Conservation (phyloP, 1,284 basidiomycete species). For the Fomitopsis schrenkii region DNA sequence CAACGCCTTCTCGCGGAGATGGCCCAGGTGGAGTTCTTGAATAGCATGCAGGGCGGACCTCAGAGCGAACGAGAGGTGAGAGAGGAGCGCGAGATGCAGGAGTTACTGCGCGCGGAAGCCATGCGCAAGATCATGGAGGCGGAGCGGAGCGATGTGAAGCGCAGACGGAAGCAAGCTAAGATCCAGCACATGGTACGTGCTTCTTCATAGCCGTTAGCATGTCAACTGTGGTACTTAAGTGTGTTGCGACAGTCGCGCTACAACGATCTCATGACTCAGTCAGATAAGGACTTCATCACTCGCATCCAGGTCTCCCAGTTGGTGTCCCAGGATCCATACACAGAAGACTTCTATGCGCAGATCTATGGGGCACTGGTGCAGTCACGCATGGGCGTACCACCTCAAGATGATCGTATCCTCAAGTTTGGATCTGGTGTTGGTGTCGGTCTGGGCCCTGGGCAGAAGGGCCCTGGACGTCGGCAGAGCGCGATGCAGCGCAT, state of each 20-base stretch:
- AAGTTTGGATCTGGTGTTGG: constrained; percentile 81
- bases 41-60: constrained; percentile 52
- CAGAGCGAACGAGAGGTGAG: constrained; percentile 18
- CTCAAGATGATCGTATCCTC: constrained; percentile 70
- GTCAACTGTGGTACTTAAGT: background rate
- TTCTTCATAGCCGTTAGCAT: background rate
- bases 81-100: constrained; percentile 49
- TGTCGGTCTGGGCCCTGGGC: constrained; percentile 73
- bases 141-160: constrained; percentile 80
- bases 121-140: constrained; percentile 86
- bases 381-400: constrained; percentile 69
- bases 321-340: constrained; percentile 93
- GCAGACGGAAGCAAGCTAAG: constrained; percentile 77
- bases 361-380: constrained; percentile 85
- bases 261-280: constrained; percentile 98
- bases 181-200: constrained; percentile 76
- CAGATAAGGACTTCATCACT: constrained; percentile 99
- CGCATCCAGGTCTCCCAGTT: constrained; percentile 98
- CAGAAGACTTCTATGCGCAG: constrained; percentile 98
- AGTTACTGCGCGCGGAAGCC: constrained; percentile 67
- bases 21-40: constrained; percentile 63
- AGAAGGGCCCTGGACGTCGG: constrained; percentile 64
- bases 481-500: constrained; percentile 96
- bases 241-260: constrained; percentile 70
- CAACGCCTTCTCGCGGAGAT: constrained; percentile 69